Base-by-base conservation (phyloP, 768 basidiomycete species). In the Kwoniella sp. region DNA sequence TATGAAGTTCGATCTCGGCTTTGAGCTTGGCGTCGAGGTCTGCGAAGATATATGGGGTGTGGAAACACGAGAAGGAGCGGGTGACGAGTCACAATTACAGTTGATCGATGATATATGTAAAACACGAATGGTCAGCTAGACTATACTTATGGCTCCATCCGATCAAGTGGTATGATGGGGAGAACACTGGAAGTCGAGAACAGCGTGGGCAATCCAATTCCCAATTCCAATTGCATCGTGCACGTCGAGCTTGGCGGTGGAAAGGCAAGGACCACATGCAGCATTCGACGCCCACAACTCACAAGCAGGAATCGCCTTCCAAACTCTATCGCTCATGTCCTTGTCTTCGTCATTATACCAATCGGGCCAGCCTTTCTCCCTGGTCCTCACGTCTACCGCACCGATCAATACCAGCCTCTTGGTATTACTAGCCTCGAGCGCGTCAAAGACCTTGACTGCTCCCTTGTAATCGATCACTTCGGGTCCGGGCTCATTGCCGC, bases 361-460 rank as follows among this genome's bases (percentile, higher is more conserved):
- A 15, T 65, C 55, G 25, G 78, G 78, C 50, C 53, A 58, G 5
- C 47, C 64, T 61, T 73, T 73, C 13, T 48, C 52, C 17, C 82
- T 83, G 69, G 87, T 82, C 34, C 88, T 81, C 0, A 86, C 73
- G 72, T 89, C 87, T 20, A 87, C 79, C 1, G 86, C 85, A 22
- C 87, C 87, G 34, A 89, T 85, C 60, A 87, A 75, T 45, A 89
- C 82, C 56, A 89, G 73, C 58, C 86, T 77, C 34, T 87, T 87
- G 1, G 82, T 82, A 51, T 84, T 70, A 1, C 87, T 81, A 0
- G 52, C 79, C 74, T 89, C 88, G 57, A 90, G 82, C 0, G 87
- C 88, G 72, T 89, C 88, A 71, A 87, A 89, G 1, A 88, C 84
- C 78, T 89, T 89, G 38, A 90, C 67, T 0, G 87, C 87, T 9